Evolutionary conservation across 345 rosid genomes (phyloP).

Genomic region (Pugionium dolabratum): DNA sequence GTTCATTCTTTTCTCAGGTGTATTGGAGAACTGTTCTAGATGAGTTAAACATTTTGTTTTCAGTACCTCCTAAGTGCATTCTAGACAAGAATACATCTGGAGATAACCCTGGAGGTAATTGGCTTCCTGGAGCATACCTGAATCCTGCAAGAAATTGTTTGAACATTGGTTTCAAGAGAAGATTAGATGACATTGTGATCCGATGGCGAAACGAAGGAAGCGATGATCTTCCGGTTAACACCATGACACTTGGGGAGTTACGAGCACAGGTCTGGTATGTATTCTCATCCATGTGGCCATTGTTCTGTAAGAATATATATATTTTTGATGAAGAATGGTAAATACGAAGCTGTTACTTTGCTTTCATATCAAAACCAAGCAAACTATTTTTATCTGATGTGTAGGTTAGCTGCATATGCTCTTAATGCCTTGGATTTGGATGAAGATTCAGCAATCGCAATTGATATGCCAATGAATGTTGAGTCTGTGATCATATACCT

Average conservation of each 20-base stretch:
- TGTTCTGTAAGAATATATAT: neutral
- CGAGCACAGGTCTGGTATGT: constrained; percentile 82
- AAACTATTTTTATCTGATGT: constrained; percentile 19
- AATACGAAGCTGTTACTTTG: neutral
- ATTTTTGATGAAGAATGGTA: constrained; percentile 4
- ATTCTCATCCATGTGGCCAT: constrained; percentile 10
- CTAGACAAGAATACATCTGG: constrained; percentile 45
- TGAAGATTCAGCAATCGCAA: constrained; percentile 80
- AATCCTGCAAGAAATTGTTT: constrained; percentile 83
- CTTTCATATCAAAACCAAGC: neutral
- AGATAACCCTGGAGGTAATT: constrained; percentile 71
- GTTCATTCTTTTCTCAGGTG: constrained; percentile 49
- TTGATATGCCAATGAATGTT: constrained; percentile 95
- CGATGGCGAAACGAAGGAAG: constrained; percentile 87
- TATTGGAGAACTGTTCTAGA: constrained; percentile 80
- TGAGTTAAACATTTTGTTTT: constrained; percentile 60
- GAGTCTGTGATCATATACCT: constrained; percentile 85
- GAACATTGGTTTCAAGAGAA: constrained; percentile 49
- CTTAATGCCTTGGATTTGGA: constrained; percentile 64
- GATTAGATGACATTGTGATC: constrained; percentile 60
- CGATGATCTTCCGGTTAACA: constrained; percentile 62
- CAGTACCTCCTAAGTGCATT: constrained; percentile 67
- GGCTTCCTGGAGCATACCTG: constrained; percentile 89
- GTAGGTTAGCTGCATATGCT: constrained; percentile 81
- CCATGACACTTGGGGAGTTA: constrained; percentile 75